phyloP scores from a whole-genome alignment of 345 rosid genomes.

The Rhizophora apiculata region DNA sequence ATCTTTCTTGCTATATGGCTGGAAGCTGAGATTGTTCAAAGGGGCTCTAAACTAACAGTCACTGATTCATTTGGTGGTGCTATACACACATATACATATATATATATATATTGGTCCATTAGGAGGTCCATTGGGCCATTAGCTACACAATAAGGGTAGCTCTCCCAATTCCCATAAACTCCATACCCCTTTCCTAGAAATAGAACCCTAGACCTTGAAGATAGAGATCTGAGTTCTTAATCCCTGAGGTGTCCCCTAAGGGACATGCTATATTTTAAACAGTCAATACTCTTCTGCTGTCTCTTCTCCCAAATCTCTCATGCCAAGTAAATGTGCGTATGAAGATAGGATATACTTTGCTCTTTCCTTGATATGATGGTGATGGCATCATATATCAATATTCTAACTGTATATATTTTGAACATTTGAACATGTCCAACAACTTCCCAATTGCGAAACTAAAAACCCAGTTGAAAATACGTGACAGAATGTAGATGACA shows the following conservation, averaged over 20 bases:
- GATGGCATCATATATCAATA: not conserved
- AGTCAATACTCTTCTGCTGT: not conserved
- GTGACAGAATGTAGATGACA: not conserved
- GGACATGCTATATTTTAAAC: not conserved
- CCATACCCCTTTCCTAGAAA: too few relatives aligned
- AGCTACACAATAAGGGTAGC: too few relatives aligned
- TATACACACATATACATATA: too few relatives aligned
- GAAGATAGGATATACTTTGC: not conserved
- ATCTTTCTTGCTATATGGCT: not conserved
- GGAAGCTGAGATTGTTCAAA: not conserved
- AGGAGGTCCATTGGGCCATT: too few relatives aligned
- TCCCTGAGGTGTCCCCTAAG: too few relatives aligned
- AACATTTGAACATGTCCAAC: too few relatives aligned
- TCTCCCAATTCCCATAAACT: too few relatives aligned
- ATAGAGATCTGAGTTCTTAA: not conserved
- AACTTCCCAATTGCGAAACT: slow-evolving; percentile 5
- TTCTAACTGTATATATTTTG: too few relatives aligned
- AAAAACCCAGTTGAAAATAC: not conserved
- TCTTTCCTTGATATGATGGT: not conserved
- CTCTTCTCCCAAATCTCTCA: not conserved
- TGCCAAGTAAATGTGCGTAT: not conserved
- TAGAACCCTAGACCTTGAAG: too few relatives aligned
- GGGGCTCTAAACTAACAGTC: not conserved
- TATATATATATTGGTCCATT: too few relatives aligned
- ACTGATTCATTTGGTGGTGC: not conserved